phyloP scores from a whole-genome alignment of 495 filamentous ascomycete genomes.

The Trichodelitschia bisporula region DNA sequence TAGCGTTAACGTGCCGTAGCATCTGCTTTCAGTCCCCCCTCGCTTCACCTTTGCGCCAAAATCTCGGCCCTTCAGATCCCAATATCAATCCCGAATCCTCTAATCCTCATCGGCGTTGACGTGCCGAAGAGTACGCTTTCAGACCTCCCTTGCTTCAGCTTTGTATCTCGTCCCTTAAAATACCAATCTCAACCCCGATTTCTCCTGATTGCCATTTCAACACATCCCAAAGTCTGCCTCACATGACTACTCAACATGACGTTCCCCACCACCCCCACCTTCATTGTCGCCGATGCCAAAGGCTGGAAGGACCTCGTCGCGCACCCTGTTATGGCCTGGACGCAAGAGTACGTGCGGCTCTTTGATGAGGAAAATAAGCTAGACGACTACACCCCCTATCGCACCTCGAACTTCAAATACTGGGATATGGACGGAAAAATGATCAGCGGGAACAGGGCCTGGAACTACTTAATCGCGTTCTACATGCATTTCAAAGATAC shows the following conservation, averaged over 20 bases:
- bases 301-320: not conserved
- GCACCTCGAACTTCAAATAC: not conserved
- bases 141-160: too few relatives aligned
- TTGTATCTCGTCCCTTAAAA: too few relatives aligned
- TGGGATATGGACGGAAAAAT: slow-evolving; percentile 2
- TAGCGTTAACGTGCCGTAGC: too few relatives aligned
- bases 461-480: slow-evolving; percentile 1
- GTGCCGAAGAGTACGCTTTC: too few relatives aligned
- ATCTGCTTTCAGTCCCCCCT: too few relatives aligned
- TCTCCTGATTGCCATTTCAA: too few relatives aligned
- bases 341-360: not conserved
- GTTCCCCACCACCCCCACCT: not conserved
- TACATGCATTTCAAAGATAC: slow-evolving; percentile 3
- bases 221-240: too few relatives aligned
- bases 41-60: too few relatives aligned
- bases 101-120: too few relatives aligned
- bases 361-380: not conserved
- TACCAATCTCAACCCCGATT: too few relatives aligned
- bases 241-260: not conserved
- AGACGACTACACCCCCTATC: not conserved
- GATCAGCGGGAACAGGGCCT: slow-evolving; percentile 2
- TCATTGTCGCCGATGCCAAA: not conserved
- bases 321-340: not conserved
- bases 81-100: too few relatives aligned
- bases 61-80: too few relatives aligned